Conservation (phyloP, 169 alveolate genomes). For the Condylostoma magnum region DNA sequence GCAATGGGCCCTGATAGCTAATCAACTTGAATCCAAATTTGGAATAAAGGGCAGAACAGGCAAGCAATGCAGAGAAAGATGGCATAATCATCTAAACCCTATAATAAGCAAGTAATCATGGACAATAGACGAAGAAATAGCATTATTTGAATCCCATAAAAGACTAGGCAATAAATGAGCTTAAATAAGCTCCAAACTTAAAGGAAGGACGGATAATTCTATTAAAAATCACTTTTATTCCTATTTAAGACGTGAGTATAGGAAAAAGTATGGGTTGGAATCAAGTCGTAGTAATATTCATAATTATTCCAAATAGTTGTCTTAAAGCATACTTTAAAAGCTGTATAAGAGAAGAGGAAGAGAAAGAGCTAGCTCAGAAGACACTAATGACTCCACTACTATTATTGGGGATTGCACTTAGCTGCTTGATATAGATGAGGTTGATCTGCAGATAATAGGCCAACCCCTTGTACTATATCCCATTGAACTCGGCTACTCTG, state of each 20-base stretch:
- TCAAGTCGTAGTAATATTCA: no score
- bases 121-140: conserved; percentile 58
- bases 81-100: conserved; percentile 64
- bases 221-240: conserved; percentile 73
- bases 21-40: not conserved
- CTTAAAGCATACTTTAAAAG: no score
- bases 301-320: no score
- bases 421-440: no score
- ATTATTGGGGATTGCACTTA: no score
- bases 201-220: conserved; percentile 80
- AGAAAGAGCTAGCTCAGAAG: no score
- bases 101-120: conserved; percentile 55
- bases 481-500: no score
- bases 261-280: not conserved
- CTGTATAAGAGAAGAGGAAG: no score
- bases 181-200: conserved; percentile 58
- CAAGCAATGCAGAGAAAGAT: conserved; percentile 67
- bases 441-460: no score
- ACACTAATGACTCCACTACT: no score
- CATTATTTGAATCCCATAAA: not conserved
- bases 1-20: not conserved
- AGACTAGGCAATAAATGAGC: conserved; percentile 76
- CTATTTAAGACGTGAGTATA: not conserved
- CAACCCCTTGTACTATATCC: no score
- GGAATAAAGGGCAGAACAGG: conserved; percentile 56